Percentiles rank a stretch among this genome's conserved stretches.
These are phyloP conservation scores for Chaetomium tenue DNA, from an alignment of 495 filamentous ascomycete species.

Conservation along the genomic window DNA sequence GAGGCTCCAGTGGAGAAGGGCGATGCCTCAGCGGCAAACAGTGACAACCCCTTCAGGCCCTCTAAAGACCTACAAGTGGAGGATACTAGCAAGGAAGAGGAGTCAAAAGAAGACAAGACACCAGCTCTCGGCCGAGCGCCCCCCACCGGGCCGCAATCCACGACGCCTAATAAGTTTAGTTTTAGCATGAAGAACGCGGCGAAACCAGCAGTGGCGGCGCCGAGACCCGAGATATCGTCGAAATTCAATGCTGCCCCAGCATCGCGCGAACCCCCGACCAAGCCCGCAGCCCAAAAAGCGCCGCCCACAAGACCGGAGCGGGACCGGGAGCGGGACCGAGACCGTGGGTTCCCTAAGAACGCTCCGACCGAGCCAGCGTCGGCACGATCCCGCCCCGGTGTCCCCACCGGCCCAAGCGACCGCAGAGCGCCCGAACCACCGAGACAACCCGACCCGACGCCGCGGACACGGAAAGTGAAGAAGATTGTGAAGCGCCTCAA, in stretches of 20 bases:
- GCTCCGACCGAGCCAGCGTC: slow-evolving; percentile 52
- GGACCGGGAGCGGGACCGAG: slow-evolving; percentile 39
- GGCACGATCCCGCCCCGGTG: slow-evolving; percentile 49
- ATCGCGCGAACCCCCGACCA: slow-evolving; percentile 38
- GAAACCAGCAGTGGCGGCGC: slow-evolving; percentile 59
- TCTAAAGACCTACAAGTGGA: slow-evolving; percentile 64
- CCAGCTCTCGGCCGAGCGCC: slow-evolving; percentile 48
- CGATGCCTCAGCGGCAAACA: slow-evolving; percentile 47
- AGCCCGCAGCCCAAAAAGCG: slow-evolving; percentile 27
- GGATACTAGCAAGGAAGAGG: slow-evolving; percentile 52
- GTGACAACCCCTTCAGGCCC: slow-evolving; percentile 60
- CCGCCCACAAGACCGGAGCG: slow-evolving; percentile 41
- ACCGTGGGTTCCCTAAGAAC: slow-evolving; percentile 47
- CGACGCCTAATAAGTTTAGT: slow-evolving; percentile 66
- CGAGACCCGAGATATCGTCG: slow-evolving; percentile 70
- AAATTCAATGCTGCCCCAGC: slow-evolving; percentile 61
- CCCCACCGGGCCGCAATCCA: slow-evolving; percentile 51
- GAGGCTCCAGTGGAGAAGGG: slow-evolving; percentile 30
- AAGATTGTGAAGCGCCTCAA: slow-evolving; percentile 70
- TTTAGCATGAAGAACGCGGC: slow-evolving; percentile 75
- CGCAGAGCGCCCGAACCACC: slow-evolving; percentile 45
- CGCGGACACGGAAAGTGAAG: slow-evolving; percentile 60
- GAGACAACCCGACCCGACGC: slow-evolving; percentile 37
- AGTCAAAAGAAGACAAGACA: slow-evolving; percentile 44
- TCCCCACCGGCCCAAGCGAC: slow-evolving; percentile 33